These are phyloP conservation scores for Clitopilus hobsonii DNA, from an alignment of 768 basidiomycete species.

Conservation along the genomic window DNA sequence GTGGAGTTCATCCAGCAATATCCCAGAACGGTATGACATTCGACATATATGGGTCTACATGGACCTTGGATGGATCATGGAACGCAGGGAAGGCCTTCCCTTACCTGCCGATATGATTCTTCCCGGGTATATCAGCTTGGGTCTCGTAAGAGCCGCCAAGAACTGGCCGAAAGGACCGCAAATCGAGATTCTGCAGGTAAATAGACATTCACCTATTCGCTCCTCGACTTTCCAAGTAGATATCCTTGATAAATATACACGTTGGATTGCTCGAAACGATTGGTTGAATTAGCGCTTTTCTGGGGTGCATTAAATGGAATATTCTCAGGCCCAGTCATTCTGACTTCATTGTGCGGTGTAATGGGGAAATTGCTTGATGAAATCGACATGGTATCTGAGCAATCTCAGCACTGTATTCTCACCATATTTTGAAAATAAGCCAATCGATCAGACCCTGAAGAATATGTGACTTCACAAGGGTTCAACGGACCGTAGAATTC, in stretches of 20 bases:
- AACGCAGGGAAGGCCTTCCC: no score
- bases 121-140: background rate
- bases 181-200: background rate
- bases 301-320: background rate
- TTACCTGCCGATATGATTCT: no score
- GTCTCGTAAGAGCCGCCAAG: slow-evolving; percentile 1
- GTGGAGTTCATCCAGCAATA: background rate
- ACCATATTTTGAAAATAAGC: background rate
- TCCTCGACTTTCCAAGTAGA: background rate
- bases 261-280: background rate
- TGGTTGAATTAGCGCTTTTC: background rate
- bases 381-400: no score
- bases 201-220: background rate
- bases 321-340: background rate
- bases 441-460: background rate
- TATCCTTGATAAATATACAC: background rate
- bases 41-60: background rate
- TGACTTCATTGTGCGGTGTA: background rate
- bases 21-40: background rate
- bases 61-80: background rate
- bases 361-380: no score
- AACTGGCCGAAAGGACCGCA: background rate
- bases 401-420: no score
- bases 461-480: background rate
- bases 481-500: background rate